Conservation (phyloP, 2,329 filamentous ascomycete species). For the Aureobasidium subglaciale region DNA sequence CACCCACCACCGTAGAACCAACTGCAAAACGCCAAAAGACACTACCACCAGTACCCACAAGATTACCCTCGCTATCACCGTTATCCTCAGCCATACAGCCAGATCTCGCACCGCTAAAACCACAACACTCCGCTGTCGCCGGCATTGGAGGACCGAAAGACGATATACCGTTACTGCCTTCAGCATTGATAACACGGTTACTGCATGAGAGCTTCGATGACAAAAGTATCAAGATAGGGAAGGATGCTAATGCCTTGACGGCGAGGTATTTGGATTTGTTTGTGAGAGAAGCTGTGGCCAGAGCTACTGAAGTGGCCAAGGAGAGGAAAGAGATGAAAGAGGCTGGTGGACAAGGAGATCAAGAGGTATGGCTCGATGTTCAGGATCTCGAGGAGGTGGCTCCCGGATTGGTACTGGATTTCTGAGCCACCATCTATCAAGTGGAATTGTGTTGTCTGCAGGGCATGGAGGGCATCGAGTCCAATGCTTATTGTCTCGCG, state of each 20-base stretch:
- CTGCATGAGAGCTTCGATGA: conserved; percentile 72
- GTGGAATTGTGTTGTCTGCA: no score
- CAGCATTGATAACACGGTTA: conserved; percentile 66
- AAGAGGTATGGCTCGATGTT: conserved; percentile 51
- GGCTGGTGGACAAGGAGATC: conserved; percentile 23
- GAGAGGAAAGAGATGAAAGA: conserved; percentile 30
- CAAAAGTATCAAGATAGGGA: conserved; percentile 64
- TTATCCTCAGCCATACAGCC: background rate
- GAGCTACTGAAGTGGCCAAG: conserved; percentile 63
- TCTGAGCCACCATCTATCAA: no score
- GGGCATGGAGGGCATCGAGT: no score
- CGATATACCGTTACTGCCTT: conserved; percentile 50
- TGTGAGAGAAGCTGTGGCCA: conserved; percentile 77
- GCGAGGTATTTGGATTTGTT: conserved; percentile 88
- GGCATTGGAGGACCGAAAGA: conserved; percentile 16
- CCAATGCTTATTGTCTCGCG: no score
- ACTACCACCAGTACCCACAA: background rate
- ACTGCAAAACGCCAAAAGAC: conserved; percentile 5
- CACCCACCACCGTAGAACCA: background rate
- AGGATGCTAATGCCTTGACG: conserved; percentile 68
- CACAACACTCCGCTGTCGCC: background rate
- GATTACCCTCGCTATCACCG: conserved; percentile 1
- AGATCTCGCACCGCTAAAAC: background rate
- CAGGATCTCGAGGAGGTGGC: conserved; percentile 86
- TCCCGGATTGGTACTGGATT: conserved; percentile 74